These are phyloP conservation scores for Avena eriantha DNA, from an alignment of 176 grass and related monocot genomes.

Conservation along the genomic window DNA sequence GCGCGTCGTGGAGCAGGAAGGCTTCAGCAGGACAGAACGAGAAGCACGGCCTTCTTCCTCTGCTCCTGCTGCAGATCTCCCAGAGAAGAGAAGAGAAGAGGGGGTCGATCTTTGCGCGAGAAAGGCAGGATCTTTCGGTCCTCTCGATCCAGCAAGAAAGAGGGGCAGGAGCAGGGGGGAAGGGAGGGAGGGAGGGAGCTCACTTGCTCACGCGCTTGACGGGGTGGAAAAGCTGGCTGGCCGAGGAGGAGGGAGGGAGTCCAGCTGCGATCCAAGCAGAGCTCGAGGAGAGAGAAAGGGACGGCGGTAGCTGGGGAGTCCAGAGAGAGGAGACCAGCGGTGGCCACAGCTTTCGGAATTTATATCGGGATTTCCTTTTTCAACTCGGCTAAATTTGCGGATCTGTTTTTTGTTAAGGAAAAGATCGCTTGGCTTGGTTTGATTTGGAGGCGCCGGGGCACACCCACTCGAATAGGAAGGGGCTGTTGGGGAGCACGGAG, in stretches of 20 bases:
- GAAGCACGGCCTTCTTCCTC: conserved; percentile 45
- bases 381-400: neutral
- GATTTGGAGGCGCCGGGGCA: neutral
- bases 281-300: conserved; percentile 7
- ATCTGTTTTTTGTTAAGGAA: neutral
- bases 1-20: neutral
- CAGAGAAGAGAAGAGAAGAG: neutral
- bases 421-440: conserved; percentile 5
- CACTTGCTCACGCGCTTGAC: conserved; percentile 4
- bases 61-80: conserved; percentile 42
- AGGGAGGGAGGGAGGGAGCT: neutral
- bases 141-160: conserved; percentile 28
- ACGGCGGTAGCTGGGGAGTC: conserved; percentile 48
- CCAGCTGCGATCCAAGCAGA: conserved; percentile 53
- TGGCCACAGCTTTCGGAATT: conserved; percentile 34
- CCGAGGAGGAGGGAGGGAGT: conserved; percentile 22
- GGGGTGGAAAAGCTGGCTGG: neutral
- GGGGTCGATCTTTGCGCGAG: conserved; percentile 18
- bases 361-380: conserved; percentile 27
- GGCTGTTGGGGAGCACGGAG: neutral
- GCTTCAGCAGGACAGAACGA: conserved; percentile 11
- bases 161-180: neutral
- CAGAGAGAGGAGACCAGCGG: neutral
- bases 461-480: neutral
- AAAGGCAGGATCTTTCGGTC: conserved; percentile 39